Base-by-base conservation (phyloP, 192 early-diverging fungal species). In the Entophlyctis luteolus region DNA sequence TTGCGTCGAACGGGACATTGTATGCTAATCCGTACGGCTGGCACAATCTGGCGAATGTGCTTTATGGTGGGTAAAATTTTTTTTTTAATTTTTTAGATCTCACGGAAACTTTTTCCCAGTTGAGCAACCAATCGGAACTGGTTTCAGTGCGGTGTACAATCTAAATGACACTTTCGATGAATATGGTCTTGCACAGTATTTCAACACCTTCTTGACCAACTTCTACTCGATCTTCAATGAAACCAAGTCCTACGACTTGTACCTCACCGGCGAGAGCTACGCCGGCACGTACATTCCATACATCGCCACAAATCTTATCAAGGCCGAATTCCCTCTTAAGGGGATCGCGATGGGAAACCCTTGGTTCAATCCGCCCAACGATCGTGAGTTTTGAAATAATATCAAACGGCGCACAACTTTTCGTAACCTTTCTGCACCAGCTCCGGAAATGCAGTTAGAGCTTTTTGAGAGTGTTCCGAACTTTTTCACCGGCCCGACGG, bases 121-220 rank as follows among this genome's bases (percentile, higher is more conserved):
- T 36, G 88, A 90, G 62, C 86, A 90, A 60, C 88, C 88, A 6
- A 86, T 82, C 2, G 88, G 88, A 23, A 85, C 86, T 18, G 87
- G 88, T 62, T 73, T 60, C 59, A 48, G 23, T 12, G 23, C 4
- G 8, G 23, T 22, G 2, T n/a, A 49, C 27, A 6, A 4, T 14
- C 28, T 37, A 18, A 12, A n/a, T 39, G 32, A 35, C 20, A 28
- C 49, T 33, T 55, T 18, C 31, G 53, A 45, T 55, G 2, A 55
- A 29, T 6, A 18, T 36, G 36, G 23, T 14, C n/a, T 67, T 16
- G 65, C 35, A 2, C 16, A 8, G 0, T 54, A 62, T 32, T 59
- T 69, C 28, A 4, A 67, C 45, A 37, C 57, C 1, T 69, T 69
- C 1, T n/a, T 69, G 1, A 33, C 28, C 56, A 59, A 49, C 22